Percentiles rank a stretch among this genome's conserved stretches.
Conservation (phyloP, 306 rosid genomes). For the Prunus kanzakura region DNA sequence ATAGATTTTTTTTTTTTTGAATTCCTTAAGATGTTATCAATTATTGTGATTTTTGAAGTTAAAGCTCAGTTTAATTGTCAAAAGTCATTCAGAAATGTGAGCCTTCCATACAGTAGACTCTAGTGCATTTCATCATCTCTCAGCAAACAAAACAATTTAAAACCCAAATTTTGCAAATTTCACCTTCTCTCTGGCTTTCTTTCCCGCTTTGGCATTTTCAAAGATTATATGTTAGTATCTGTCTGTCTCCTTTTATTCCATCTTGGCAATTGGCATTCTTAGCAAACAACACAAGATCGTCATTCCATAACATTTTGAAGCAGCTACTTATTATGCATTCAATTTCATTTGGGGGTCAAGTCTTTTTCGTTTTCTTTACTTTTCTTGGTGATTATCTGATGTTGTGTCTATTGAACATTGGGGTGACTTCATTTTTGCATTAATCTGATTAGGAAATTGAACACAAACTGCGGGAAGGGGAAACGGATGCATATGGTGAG, state of each 20-base stretch:
- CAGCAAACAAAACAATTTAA: background rate
- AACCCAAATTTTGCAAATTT: background rate
- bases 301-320: background rate
- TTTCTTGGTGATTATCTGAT: background rate
- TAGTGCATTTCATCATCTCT: background rate
- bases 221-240: background rate
- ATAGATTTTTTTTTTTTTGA: background rate
- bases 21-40: background rate
- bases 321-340: background rate
- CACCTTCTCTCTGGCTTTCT: background rate
- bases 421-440: slow-evolving; percentile 23
- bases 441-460: slow-evolving; percentile 49
- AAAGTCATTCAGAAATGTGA: background rate
- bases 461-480: slow-evolving; percentile 50
- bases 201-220: background rate
- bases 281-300: background rate
- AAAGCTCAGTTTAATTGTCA: background rate
- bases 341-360: background rate
- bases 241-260: background rate
- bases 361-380: background rate
- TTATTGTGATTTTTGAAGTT: background rate
- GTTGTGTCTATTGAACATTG: background rate
- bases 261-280: background rate
- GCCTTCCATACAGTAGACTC: background rate
- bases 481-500: slow-evolving; percentile 51